Conservation (phyloP, 2,329 filamentous ascomycete species). For the Xylaria sp. region DNA sequence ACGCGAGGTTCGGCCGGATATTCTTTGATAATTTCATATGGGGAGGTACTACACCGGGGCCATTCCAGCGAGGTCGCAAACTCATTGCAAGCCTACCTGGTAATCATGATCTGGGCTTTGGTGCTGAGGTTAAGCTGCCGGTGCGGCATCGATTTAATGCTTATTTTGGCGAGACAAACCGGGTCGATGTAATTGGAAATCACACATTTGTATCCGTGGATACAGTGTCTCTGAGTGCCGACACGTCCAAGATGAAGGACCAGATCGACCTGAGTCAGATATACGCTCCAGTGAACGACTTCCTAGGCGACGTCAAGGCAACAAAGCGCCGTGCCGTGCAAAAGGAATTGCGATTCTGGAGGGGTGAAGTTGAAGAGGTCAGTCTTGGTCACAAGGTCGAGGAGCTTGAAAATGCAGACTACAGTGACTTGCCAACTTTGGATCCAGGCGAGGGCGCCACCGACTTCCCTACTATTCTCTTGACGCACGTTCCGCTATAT, state of each 20-base stretch:
- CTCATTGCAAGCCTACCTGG: conserved; percentile 86
- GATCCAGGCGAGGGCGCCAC: conserved; percentile 52
- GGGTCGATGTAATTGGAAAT: conserved; percentile 90
- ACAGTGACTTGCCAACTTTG: conserved; percentile 46
- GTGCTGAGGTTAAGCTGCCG: conserved; percentile 77
- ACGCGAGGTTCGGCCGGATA: conserved; percentile 81
- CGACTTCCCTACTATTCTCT: conserved; percentile 83
- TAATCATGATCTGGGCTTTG: conserved; percentile 95
- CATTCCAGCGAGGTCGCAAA: conserved; percentile 72
- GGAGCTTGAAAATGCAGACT: conserved; percentile 57
- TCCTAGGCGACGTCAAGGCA: conserved; percentile 70
- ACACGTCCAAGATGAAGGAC: conserved; percentile 56
- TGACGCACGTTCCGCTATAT: conserved; percentile 91
- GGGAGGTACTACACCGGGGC: conserved; percentile 58
- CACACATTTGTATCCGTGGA: conserved; percentile 95
- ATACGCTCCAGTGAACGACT: conserved; percentile 77
- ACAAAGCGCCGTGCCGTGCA: conserved; percentile 71
- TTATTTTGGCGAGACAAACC: conserved; percentile 90
- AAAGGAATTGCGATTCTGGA: conserved; percentile 69
- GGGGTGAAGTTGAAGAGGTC: conserved; percentile 62
- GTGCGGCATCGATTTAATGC: conserved; percentile 84
- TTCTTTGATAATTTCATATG: conserved; percentile 76
- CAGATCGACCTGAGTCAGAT: conserved; percentile 64
- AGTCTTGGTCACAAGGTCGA: conserved; percentile 65
- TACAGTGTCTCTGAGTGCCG: conserved; percentile 83